Conservation (phyloP, 2,329 filamentous ascomycete species). For the Arthrinium phaeospermum region DNA sequence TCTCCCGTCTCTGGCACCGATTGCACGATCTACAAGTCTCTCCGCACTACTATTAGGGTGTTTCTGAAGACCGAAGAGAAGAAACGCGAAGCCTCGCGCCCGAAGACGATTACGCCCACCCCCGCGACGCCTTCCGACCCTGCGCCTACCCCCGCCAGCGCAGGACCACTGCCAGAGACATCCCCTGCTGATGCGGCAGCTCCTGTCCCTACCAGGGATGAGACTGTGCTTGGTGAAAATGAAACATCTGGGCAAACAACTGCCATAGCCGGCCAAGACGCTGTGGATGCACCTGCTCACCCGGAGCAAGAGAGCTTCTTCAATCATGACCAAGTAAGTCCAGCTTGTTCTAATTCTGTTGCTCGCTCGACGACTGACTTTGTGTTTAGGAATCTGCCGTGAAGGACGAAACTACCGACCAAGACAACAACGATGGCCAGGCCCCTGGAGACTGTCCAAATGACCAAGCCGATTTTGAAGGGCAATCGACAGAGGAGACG, state of each 20-base stretch:
- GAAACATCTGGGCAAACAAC: conserved; percentile 21
- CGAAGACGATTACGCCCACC: conserved; percentile 50
- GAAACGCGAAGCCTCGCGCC: conserved; percentile 73
- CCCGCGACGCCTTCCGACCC: conserved; percentile 29
- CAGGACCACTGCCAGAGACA: conserved; percentile 26
- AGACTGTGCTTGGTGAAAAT: conserved; percentile 11
- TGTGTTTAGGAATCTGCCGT: neutral
- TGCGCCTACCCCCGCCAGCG: neutral
- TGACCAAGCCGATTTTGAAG: conserved; percentile 25
- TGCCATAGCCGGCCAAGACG: neutral
- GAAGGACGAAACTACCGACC: conserved; percentile 12
- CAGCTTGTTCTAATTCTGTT: neutral
- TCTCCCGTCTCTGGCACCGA: conserved; percentile 84
- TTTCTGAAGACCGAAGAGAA: conserved; percentile 92
- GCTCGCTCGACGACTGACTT: neutral
- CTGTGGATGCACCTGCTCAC: conserved; percentile 23
- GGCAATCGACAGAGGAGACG: conserved; percentile 21
- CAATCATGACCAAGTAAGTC: conserved; percentile 27
- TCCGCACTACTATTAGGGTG: conserved; percentile 91
- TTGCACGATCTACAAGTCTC: conserved; percentile 85
- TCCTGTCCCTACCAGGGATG: conserved; percentile 10
- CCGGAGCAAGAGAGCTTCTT: conserved; percentile 8
- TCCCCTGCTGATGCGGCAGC: conserved; percentile 27
- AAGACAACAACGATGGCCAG: conserved; percentile 24
- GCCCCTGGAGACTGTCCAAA: conserved; percentile 11